A percentile compares a stretch with the other conserved stretches of the same genome.
Conservation (phyloP, 108 stramenopile species). For the Pseudonitzschia delicatissima region DNA sequence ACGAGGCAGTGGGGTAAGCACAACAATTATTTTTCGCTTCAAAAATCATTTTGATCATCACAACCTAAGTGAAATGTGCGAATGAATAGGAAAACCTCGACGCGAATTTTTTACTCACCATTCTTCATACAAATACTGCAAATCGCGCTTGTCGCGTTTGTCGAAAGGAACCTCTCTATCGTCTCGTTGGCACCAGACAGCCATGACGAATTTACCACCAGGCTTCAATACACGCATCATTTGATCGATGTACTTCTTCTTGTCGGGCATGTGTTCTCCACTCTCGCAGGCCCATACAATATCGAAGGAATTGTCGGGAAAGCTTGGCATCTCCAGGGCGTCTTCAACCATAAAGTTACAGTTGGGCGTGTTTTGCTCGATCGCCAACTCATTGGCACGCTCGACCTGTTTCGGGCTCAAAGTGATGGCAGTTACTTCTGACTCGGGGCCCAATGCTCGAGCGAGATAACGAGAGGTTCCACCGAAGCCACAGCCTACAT, state of each 20-base stretch:
- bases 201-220: slow-evolving; percentile 94
- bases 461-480: slow-evolving; percentile 93
- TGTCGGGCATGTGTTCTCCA: slow-evolving; percentile 99
- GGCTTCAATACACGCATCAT: slow-evolving; percentile 98
- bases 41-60: background rate
- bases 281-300: slow-evolving; percentile 97
- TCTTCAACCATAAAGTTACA: slow-evolving; percentile 92
- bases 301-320: slow-evolving; percentile 92
- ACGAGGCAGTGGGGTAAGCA: background rate
- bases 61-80: background rate
- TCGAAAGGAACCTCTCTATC: slow-evolving; percentile 77
- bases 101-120: slow-evolving; percentile 51
- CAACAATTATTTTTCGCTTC: background rate
- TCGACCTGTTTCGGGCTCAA: slow-evolving; percentile 89
- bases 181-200: slow-evolving; percentile 97
- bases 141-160: slow-evolving; percentile 83
- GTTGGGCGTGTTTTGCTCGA: slow-evolving; percentile 72
- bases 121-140: slow-evolving; percentile 95
- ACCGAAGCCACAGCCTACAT: slow-evolving; percentile 97
- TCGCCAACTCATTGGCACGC: slow-evolving; percentile 89
- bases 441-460: slow-evolving; percentile 71
- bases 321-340: slow-evolving; percentile 89
- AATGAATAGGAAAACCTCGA: background rate
- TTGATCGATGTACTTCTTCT: slow-evolving; percentile 91
- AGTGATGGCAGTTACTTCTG: slow-evolving; percentile 91